These are phyloP conservation scores for Paramecium sonneborni DNA, from an alignment of 73 alveolate species.

Conservation along the genomic window DNA sequence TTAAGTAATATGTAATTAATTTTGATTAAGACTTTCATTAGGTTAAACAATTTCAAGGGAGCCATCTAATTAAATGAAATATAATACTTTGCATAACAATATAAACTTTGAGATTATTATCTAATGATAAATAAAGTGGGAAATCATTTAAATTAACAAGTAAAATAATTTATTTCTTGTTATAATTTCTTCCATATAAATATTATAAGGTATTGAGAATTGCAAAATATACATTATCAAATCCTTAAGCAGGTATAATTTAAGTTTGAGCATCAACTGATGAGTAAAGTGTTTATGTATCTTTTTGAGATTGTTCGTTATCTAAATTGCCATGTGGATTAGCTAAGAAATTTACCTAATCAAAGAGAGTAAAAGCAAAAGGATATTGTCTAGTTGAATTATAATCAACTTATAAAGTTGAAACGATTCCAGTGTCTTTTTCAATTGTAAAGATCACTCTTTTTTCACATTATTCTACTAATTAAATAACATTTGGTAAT, in stretches of 20 bases:
- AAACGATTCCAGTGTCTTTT: conserved; percentile 8
- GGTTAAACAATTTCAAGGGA: not conserved
- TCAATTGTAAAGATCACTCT: conserved; percentile 43
- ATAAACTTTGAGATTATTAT: not conserved
- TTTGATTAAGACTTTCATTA: not conserved
- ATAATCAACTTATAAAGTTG: conserved; percentile 21
- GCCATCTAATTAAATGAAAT: not conserved
- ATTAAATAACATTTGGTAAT: conserved; percentile 53
- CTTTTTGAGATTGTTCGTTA: not conserved
- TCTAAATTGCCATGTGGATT: conserved; percentile 49
- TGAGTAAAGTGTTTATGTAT: not conserved
- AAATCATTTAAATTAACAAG: not conserved
- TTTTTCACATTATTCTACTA: conserved; percentile 8
- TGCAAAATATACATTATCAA: conserved; percentile 52
- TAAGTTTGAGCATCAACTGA: not conserved
- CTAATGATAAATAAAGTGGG: not conserved
- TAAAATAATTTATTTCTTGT: conserved; percentile 2
- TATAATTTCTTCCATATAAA: conserved; percentile 40
- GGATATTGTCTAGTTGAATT: not conserved
- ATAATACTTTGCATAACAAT: not conserved
- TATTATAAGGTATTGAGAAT: not conserved
- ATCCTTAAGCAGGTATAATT: not conserved
- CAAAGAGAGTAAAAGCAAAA: conserved; percentile 48
- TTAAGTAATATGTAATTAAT: not conserved
- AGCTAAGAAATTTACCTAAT: conserved; percentile 1